phyloP scores from a whole-genome alignment of 345 rosid species.

The Acer campestre region DNA sequence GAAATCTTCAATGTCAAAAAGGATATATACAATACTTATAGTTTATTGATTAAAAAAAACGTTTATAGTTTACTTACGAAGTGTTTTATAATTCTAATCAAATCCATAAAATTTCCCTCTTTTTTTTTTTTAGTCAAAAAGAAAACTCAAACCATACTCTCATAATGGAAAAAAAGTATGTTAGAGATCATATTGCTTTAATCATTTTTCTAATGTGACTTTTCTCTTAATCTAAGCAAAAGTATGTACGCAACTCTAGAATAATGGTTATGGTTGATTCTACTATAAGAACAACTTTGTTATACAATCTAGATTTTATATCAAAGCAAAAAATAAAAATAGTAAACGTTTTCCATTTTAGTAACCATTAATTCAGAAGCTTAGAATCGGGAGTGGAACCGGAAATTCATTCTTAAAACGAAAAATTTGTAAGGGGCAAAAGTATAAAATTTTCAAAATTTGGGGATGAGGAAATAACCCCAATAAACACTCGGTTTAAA shows the following conservation, averaged over 20 bases:
- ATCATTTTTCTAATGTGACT: slow-evolving; percentile 24
- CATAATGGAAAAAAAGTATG: slow-evolving; percentile 4
- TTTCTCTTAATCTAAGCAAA: slow-evolving; percentile 10
- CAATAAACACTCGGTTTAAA: too few species aligned
- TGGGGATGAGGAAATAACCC: too few species aligned
- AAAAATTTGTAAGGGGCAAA: too few species aligned
- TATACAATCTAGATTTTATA: too few species aligned
- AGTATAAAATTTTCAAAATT: too few species aligned
- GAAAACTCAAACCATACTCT: slow-evolving; percentile 22
- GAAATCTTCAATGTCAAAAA: neutral
- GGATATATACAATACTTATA: neutral
- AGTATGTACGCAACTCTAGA: neutral
- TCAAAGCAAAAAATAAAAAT: too few species aligned
- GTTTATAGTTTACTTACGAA: neutral
- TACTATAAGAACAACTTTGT: too few species aligned
- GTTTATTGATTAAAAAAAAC: too few species aligned
- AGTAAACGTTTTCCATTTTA: too few species aligned
- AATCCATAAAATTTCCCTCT: neutral
- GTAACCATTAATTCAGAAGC: too few species aligned
- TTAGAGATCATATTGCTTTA: slow-evolving; percentile 17
- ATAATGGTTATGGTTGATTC: neutral
- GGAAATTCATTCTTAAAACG: too few species aligned
- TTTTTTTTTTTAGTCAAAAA: slow-evolving; percentile 32
- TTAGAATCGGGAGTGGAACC: too few species aligned
- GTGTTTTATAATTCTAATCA: neutral